Evolutionary conservation across 2,329 filamentous ascomycete genomes (phyloP).

Genomic region (Teratosphaeria nubilosa): DNA sequence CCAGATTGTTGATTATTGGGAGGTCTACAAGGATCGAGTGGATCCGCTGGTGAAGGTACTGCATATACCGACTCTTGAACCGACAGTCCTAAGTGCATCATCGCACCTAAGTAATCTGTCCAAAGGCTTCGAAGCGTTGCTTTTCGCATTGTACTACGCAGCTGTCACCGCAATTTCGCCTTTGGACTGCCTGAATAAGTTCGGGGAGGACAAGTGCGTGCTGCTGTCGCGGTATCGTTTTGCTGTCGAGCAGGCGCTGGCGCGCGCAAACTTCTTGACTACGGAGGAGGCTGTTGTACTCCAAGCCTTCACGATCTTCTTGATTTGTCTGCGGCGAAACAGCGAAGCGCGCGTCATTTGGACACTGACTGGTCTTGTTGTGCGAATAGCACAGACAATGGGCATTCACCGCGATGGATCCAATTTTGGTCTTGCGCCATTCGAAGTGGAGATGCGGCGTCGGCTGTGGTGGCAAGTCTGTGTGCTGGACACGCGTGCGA

Average conservation of each 20-base stretch:
- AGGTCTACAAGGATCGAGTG: conserved; percentile 61
- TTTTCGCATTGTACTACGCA: conserved; percentile 54
- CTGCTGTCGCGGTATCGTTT: conserved; percentile 50
- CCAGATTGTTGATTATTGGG: conserved; percentile 59
- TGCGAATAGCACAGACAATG: conserved; percentile 50
- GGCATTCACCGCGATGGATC: conserved; percentile 51
- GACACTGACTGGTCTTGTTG: conserved; percentile 49
- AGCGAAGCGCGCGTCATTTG: conserved; percentile 43
- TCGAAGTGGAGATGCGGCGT: conserved; percentile 50
- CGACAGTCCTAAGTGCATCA: conserved; percentile 51
- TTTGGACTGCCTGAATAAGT: conserved; percentile 36
- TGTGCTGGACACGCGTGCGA: conserved; percentile 49
- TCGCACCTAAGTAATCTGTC: conserved; percentile 49
- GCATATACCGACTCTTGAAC: conserved; percentile 57
- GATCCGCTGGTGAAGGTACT: conserved; percentile 63
- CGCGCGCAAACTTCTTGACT: conserved; percentile 52
- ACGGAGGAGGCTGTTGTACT: conserved; percentile 53
- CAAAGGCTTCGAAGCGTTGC: conserved; percentile 47
- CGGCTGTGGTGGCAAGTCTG: conserved; percentile 52
- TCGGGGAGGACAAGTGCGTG: conserved; percentile 43
- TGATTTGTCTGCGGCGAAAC: conserved; percentile 46
- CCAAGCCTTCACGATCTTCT: conserved; percentile 52
- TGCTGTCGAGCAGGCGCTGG: conserved; percentile 53
- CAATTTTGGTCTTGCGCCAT: conserved; percentile 46
- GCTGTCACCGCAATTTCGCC: conserved; percentile 43